A percentile compares a stretch with the other conserved stretches of the same genome.
These are phyloP conservation scores for Tolypocladium pustulatum DNA, from an alignment of 2,329 filamentous ascomycete species.

Conservation along the genomic window DNA sequence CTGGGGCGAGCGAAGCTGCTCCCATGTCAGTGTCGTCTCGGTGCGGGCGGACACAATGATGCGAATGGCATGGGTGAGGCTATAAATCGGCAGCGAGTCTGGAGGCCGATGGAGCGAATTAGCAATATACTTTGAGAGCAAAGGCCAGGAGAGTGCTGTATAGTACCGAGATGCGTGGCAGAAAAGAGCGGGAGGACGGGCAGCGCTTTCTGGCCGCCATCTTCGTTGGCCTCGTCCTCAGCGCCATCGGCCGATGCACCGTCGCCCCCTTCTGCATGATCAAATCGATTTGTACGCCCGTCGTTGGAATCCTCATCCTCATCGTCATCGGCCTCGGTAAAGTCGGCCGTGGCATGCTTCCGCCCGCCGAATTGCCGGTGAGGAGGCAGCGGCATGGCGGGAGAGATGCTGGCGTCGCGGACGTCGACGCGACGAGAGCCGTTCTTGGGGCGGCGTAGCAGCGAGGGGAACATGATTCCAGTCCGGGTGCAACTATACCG, in stretches of 20 bases:
- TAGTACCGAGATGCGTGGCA: conserved; percentile 60
- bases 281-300: conserved; percentile 13
- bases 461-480: conserved; percentile 25
- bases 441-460: conserved; percentile 21
- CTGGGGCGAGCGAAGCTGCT: conserved; percentile 89
- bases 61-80: conserved; percentile 80
- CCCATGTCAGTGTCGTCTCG: conserved; percentile 89
- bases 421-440: conserved; percentile 21
- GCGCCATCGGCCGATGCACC: conserved; percentile 35
- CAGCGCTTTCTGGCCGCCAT: conserved; percentile 18
- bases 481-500: not conserved
- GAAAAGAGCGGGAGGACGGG: conserved; percentile 68
- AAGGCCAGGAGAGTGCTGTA: not conserved
- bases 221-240: conserved; percentile 34
- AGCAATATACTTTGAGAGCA: not conserved
- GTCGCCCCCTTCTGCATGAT: conserved; percentile 35
- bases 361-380: conserved; percentile 16
- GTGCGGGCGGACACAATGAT: conserved; percentile 74
- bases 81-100: conserved; percentile 85
- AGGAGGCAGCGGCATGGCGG: conserved; percentile 17
- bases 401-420: conserved; percentile 17
- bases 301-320: conserved; percentile 33
- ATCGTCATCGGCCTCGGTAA: conserved; percentile 50
- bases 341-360: conserved; percentile 51
- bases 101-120: conserved; percentile 4